phyloP scores from a whole-genome alignment of 306 rosid genomes.

The Vigna unguiculata region DNA sequence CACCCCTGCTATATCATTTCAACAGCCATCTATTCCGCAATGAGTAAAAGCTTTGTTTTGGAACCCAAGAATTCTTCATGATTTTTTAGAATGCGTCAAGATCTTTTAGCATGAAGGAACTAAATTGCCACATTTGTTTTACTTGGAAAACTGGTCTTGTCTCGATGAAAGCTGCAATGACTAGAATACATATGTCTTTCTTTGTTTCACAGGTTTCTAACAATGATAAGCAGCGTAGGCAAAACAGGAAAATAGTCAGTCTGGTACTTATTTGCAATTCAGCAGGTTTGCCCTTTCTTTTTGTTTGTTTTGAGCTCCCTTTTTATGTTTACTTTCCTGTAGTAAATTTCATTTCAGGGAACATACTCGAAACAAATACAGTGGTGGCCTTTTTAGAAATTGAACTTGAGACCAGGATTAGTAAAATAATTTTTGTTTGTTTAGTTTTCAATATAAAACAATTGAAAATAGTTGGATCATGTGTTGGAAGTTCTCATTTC shows the following conservation, averaged over 20 bases:
- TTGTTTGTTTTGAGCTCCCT: not conserved
- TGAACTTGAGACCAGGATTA: constrained; percentile 12
- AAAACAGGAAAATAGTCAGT: too few relatives aligned
- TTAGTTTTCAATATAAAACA: constrained; percentile 13
- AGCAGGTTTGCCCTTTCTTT: too few relatives aligned
- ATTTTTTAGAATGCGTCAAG: not conserved
- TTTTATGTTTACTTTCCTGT: constrained; percentile 16
- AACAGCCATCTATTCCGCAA: constrained; percentile 59
- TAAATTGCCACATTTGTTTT: constrained; percentile 34
- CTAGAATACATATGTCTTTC: constrained; percentile 18
- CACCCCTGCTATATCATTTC: constrained; percentile 68
- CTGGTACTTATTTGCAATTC: too few relatives aligned
- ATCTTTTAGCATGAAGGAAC: constrained; percentile 21
- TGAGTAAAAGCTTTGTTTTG: constrained; percentile 53
- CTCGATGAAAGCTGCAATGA: constrained; percentile 6
- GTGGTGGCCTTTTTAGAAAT: constrained; percentile 30
- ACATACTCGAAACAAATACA: constrained; percentile 30
- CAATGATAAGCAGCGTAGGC: too few relatives aligned
- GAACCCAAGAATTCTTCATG: constrained; percentile 13
- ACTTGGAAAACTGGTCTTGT: constrained; percentile 25
- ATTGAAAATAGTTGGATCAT: constrained; percentile 7
- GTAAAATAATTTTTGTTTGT: not conserved
- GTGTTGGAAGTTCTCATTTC: constrained; percentile 35
- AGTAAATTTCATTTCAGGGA: constrained; percentile 26
- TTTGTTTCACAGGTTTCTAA: constrained; percentile 65